Conservation (phyloP, 768 basidiomycete species). For the Boletus rubroflammeus region DNA sequence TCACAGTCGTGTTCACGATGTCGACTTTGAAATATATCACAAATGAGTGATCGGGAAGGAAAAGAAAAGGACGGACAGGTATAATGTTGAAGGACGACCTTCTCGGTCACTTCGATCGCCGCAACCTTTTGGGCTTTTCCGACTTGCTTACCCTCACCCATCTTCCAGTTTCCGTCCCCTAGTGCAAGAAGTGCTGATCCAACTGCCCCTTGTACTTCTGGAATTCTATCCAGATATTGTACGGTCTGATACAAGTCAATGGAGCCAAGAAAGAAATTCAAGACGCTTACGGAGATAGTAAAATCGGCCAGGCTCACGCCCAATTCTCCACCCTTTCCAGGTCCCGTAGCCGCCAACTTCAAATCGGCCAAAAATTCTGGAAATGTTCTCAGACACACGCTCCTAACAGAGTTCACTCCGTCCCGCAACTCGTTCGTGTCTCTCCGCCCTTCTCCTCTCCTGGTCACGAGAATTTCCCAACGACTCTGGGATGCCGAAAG, state of each 20-base stretch:
- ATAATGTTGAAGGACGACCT: constrained; percentile 68
- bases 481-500: constrained; percentile 52
- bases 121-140: constrained; percentile 41
- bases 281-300: constrained; percentile 44
- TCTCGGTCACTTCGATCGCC: constrained; percentile 51
- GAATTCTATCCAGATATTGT: constrained; percentile 64
- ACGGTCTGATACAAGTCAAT: constrained; percentile 48
- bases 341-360: constrained; percentile 52
- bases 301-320: constrained; percentile 65
- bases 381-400: constrained; percentile 74
- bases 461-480: constrained; percentile 64
- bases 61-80: constrained; percentile 48
- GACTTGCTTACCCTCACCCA: constrained; percentile 78
- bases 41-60: background rate
- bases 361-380: constrained; percentile 81
- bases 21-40: constrained; percentile 49
- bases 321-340: constrained; percentile 53
- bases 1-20: constrained; percentile 62
- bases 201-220: constrained; percentile 66
- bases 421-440: constrained; percentile 71
- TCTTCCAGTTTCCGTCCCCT: constrained; percentile 89
- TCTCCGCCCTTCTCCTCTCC: constrained; percentile 43
- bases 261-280: background rate
- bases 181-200: constrained; percentile 62
- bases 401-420: constrained; percentile 57